Base-by-base conservation (phyloP, 139 green algal genomes). In the Dunaliella sp. region DNA sequence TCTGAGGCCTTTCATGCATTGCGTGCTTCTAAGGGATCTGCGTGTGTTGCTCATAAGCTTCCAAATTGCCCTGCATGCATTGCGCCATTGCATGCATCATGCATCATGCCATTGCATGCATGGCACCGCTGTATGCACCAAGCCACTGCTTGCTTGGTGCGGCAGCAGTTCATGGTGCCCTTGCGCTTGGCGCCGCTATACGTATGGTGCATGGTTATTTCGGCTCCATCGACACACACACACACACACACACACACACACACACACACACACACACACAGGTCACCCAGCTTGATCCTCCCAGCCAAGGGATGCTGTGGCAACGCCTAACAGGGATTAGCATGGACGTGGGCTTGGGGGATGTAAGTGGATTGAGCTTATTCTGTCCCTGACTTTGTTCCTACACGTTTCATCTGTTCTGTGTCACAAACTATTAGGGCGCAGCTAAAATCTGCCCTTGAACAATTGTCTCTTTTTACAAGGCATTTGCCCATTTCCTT, bases 241-340 rank as follows among this genome's bases (percentile, higher is more conserved):
- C n/a, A n/a, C n/a, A n/a, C n/a, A n/a, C n/a, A n/a, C n/a, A n/a
- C n/a, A n/a, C n/a, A n/a, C n/a, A n/a, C n/a, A n/a, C n/a, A n/a
- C n/a, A n/a, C n/a, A n/a, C n/a, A n/a, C n/a, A n/a, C n/a, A n/a
- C 85, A 1, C 26, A 84, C 1, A 73, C 78, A 16, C 73, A 86
- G 32, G 86, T 93, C 3, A 38, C 26, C 0, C 82, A 81, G 0
- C 83, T 93, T 12, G 93, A 95, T 58, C 88, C 90, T 0, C 72
- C 88, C 0, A 93, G 84, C 38, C 32, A 83, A 28, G 87, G 87
- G 1, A 87, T 94, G 30, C 73, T 77, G 32, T 86, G 89, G n/a
- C 80, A 87, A 80, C 87, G 91, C 38, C 30, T 91, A 3, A 85
- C 91, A 80, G 88, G 86, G 80, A 76, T 96, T n/a, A 92, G 91